These are phyloP conservation scores for Suhomyces ambrosiae DNA, from an alignment of 1,139 yeast species.

Conservation along the genomic window DNA sequence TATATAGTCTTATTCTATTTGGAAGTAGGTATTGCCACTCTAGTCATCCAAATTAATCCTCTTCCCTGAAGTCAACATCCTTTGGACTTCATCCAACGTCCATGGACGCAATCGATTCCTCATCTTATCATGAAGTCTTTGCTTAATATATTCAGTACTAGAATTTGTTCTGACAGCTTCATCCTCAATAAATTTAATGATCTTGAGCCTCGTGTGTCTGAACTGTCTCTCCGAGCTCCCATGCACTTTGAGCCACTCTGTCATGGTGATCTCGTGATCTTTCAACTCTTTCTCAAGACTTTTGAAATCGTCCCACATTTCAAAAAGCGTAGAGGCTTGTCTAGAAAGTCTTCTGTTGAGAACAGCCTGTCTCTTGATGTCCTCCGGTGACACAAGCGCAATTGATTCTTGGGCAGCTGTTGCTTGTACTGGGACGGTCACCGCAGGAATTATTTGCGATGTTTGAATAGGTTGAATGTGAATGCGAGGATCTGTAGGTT, in stretches of 20 bases:
- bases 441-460: slow-evolving; percentile 1
- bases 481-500: not conserved
- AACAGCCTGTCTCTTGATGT: slow-evolving; percentile 24
- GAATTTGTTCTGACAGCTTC: slow-evolving; percentile 30
- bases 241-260: slow-evolving; percentile 41
- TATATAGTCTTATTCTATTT: no score
- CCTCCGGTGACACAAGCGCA: slow-evolving; percentile 5
- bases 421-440: slow-evolving; percentile 4
- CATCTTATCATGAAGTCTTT: slow-evolving; percentile 36
- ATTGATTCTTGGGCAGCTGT: not conserved
- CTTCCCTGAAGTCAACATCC: slow-evolving; percentile 39
- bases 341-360: slow-evolving; percentile 32
- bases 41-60: slow-evolving; percentile 32
- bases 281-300: slow-evolving; percentile 31
- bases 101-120: slow-evolving; percentile 37
- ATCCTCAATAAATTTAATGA: slow-evolving; percentile 37
- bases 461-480: not conserved
- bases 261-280: slow-evolving; percentile 31
- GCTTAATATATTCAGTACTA: slow-evolving; percentile 31
- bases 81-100: slow-evolving; percentile 44
- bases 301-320: slow-evolving; percentile 46
- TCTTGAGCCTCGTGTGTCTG: slow-evolving; percentile 37
- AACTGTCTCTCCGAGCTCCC: slow-evolving; percentile 40
- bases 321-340: slow-evolving; percentile 36
- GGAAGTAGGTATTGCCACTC: no score